Conservation (phyloP, 1,139 yeast species). For the Yamadazyma siamensis region DNA sequence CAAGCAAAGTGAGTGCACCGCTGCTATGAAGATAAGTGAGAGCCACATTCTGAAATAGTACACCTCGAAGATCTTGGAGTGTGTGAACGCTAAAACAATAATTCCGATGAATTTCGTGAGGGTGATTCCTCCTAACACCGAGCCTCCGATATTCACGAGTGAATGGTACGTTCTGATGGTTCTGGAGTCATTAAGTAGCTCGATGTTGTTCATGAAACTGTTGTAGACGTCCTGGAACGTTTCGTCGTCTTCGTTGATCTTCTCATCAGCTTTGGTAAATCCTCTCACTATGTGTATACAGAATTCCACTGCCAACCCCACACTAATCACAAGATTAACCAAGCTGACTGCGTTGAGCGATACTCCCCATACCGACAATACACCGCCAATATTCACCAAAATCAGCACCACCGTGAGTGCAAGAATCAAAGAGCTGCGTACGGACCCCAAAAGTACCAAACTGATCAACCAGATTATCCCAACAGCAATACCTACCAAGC, state of each 20-base stretch:
- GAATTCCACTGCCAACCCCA: slow-evolving; percentile 91
- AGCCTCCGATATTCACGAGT: slow-evolving; percentile 73
- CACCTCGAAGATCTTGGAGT: slow-evolving; percentile 81
- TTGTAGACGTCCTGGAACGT: slow-evolving; percentile 12
- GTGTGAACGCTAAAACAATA: slow-evolving; percentile 77
- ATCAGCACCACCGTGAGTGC: slow-evolving; percentile 61
- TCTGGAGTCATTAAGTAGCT: slow-evolving; percentile 15
- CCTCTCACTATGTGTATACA: slow-evolving; percentile 85
- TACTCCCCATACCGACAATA: slow-evolving; percentile 72
- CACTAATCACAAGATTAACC: slow-evolving; percentile 84
- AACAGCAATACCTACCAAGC: slow-evolving; percentile 55
- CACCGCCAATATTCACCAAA: slow-evolving; percentile 71
- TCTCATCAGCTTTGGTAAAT: slow-evolving; percentile 37
- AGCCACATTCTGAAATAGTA: slow-evolving; percentile 97
- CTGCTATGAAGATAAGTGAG: slow-evolving; percentile 71
- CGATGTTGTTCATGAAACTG: slow-evolving; percentile 12
- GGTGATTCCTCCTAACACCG: slow-evolving; percentile 88
- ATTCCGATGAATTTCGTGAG: slow-evolving; percentile 88
- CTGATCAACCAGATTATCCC: slow-evolving; percentile 53
- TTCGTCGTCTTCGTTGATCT: slow-evolving; percentile 10
- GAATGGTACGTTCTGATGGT: slow-evolving; percentile 50
- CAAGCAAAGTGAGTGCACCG: slow-evolving; percentile 72
- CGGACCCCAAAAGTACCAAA: slow-evolving; percentile 62
- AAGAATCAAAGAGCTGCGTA: slow-evolving; percentile 55
- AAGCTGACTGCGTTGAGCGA: slow-evolving; percentile 85